Evolutionary conservation across 495 filamentous ascomycete species (phyloP).

Genomic region (Annulohypoxylon bovei): DNA sequence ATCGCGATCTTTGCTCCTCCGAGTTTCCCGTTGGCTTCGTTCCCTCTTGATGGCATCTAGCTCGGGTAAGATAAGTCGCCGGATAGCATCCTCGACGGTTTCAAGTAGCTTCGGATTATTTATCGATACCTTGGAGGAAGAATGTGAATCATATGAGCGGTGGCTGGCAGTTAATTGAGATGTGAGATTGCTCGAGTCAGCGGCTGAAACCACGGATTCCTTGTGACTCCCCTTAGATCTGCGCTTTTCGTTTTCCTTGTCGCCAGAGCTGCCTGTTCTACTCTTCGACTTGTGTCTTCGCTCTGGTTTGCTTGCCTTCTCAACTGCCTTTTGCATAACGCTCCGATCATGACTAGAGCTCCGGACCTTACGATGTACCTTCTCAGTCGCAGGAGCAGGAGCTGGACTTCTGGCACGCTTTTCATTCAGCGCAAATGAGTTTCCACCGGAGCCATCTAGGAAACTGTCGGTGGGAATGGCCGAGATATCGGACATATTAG

Average conservation of each 20-base stretch:
- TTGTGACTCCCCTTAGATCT: constrained; percentile 69
- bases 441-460: constrained; percentile 70
- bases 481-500: constrained; percentile 81
- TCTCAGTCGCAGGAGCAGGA: constrained; percentile 61
- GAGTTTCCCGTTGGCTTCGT: constrained; percentile 70
- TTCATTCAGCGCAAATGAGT: constrained; percentile 42
- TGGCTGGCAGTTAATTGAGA: constrained; percentile 76
- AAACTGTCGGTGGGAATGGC: constrained; percentile 92
- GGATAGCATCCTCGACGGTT: constrained; percentile 95
- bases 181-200: constrained; percentile 79
- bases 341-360: constrained; percentile 51
- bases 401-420: constrained; percentile 52
- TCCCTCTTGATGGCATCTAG: constrained; percentile 90
- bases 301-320: constrained; percentile 51
- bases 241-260: constrained; percentile 69
- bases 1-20: constrained; percentile 56
- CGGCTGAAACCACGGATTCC: constrained; percentile 68
- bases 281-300: constrained; percentile 66
- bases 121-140: constrained; percentile 82
- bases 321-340: constrained; percentile 45
- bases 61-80: constrained; percentile 89
- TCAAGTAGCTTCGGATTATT: constrained; percentile 96
- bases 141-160: constrained; percentile 77
- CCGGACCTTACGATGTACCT: constrained; percentile 54
- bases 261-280: constrained; percentile 70